Evolutionary conservation across 768 basidiomycete species (phyloP).

Genomic region (Cystobasidium ongulense): DNA sequence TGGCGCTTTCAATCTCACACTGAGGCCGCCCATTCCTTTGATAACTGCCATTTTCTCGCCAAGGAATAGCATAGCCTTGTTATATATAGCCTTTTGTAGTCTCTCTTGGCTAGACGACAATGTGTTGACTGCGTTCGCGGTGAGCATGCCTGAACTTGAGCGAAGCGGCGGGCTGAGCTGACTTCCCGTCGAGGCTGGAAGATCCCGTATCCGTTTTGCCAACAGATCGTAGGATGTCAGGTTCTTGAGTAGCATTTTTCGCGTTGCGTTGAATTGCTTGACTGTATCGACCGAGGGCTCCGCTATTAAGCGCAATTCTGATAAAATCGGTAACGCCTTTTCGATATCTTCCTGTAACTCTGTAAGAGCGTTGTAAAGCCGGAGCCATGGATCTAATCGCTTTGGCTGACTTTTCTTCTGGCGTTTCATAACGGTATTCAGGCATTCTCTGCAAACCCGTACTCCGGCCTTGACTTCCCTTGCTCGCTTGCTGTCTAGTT

Average conservation of each 20-base stretch:
- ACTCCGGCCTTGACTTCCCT: slow-evolving; percentile 77
- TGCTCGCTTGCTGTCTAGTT: slow-evolving; percentile 40
- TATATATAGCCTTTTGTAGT: slow-evolving; percentile 71
- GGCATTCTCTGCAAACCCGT: slow-evolving; percentile 74
- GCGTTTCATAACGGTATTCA: slow-evolving; percentile 63
- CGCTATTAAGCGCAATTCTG: slow-evolving; percentile 51
- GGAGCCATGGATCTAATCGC: slow-evolving; percentile 11
- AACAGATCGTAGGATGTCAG: slow-evolving; percentile 83
- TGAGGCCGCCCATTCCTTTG: slow-evolving; percentile 47
- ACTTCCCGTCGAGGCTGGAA: slow-evolving; percentile 51
- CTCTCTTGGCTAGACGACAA: slow-evolving; percentile 56
- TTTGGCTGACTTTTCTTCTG: slow-evolving; percentile 19
- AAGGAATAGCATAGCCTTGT: slow-evolving; percentile 68
- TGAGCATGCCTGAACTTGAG: slow-evolving; percentile 37
- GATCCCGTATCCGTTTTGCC: slow-evolving; percentile 68
- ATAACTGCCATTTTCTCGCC: slow-evolving; percentile 84
- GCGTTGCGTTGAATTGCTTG: slow-evolving; percentile 41
- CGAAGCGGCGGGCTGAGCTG: neutral
- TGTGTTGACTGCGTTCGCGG: slow-evolving; percentile 40
- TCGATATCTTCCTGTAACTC: slow-evolving; percentile 81
- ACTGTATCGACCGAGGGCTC: neutral
- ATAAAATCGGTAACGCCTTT: slow-evolving; percentile 73
- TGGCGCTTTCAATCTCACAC: neutral
- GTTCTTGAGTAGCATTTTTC: slow-evolving; percentile 73
- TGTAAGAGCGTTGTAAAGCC: slow-evolving; percentile 52